Evolutionary conservation across 2,329 filamentous ascomycete species (phyloP).

Genomic region (Scorias spongiosa): DNA sequence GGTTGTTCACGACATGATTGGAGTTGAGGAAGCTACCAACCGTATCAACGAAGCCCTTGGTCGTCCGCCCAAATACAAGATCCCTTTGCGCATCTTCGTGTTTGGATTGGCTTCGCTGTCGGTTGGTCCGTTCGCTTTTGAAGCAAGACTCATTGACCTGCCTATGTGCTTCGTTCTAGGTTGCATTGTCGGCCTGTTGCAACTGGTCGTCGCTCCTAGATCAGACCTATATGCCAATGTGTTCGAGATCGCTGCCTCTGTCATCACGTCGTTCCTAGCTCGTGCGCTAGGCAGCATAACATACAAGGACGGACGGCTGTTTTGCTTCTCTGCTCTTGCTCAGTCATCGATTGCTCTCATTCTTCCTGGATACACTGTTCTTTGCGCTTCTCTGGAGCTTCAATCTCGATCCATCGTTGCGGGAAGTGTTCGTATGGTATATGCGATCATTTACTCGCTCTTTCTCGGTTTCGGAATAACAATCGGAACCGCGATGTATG

Average conservation of each 20-base stretch:
- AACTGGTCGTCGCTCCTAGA: slow-evolving; percentile 57
- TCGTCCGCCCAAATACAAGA: slow-evolving; percentile 38
- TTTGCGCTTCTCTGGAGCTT: slow-evolving; percentile 34
- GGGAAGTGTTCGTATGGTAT: slow-evolving; percentile 37
- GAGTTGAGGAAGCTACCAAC: slow-evolving; percentile 53
- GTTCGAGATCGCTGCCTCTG: slow-evolving; percentile 34
- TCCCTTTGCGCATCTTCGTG: slow-evolving; percentile 40
- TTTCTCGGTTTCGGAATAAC: slow-evolving; percentile 38
- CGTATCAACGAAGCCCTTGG: slow-evolving; percentile 48
- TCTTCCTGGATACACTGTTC: slow-evolving; percentile 34
- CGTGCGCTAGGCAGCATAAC: slow-evolving; percentile 34
- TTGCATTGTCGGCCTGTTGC: slow-evolving; percentile 56
- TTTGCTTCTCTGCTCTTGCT: slow-evolving; percentile 37
- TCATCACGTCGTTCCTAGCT: slow-evolving; percentile 34
- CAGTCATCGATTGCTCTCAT: slow-evolving; percentile 36
- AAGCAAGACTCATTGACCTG: slow-evolving; percentile 61
- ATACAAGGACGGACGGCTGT: slow-evolving; percentile 22
- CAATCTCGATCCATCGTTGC: slow-evolving; percentile 34
- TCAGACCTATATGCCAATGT: slow-evolving; percentile 52
- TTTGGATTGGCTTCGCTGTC: slow-evolving; percentile 63
- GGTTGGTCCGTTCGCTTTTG: slow-evolving; percentile 69
- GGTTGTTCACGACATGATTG: slow-evolving; percentile 62
- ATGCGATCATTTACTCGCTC: slow-evolving; percentile 37
- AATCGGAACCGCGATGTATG: slow-evolving; percentile 34
- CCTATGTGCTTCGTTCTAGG: slow-evolving; percentile 65